Evolutionary conservation across 192 early-diverging fungal species (phyloP), one percentile per base, ranked within the genome.

Genomic region (Coemansia sp.): DNA sequence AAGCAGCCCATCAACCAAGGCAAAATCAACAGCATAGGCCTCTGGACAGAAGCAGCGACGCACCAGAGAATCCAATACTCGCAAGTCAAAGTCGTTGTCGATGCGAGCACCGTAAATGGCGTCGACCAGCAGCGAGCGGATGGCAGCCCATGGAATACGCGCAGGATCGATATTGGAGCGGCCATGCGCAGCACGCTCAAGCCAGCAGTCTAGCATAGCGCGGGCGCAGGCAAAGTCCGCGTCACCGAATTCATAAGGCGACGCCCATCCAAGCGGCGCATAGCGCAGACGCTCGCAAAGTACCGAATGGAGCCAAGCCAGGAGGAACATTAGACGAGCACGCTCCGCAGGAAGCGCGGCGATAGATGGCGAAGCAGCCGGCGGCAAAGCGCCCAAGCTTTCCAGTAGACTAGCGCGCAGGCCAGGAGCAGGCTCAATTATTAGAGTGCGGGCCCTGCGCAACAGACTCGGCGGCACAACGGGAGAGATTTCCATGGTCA

Each of bases 401-500:
- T 95, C 91, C 48, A 86, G 82, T 60, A 99, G 65, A 55, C 91
- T 96, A 21, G 98, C 95, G 67, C 93, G 95, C 60, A 99, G 88
- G 48, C 98, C 98, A 4, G 95, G 92, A 41, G 91, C 89, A 12
- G 96, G 95, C 82, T 98, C 96, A 69, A 97, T 96, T 86, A 98
- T 90, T 28, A 99, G 83, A 0, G 96, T 87, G 47, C 96, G 89
- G 1, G 93, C 93, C 55, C 91, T 76, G 8, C 96, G 86, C 50
- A 99, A 76, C 44, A 99, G 74, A 66, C 94, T 97, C 26, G 90
- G 88, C 1, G 98, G 94, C 30, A 99, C 94, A 27, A 88, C 91
- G n/a, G 96, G 93, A 72, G 95, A 93, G 41, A 93, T 96, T 79
- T 99, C 98, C 87, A 92, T 95, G 2, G 98, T 98, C 65, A 99